Percentiles rank a stretch among this genome's conserved stretches.
phyloP scores from a whole-genome alignment of 2,329 filamentous ascomycete genomes.

The Aspergillus sp. region DNA sequence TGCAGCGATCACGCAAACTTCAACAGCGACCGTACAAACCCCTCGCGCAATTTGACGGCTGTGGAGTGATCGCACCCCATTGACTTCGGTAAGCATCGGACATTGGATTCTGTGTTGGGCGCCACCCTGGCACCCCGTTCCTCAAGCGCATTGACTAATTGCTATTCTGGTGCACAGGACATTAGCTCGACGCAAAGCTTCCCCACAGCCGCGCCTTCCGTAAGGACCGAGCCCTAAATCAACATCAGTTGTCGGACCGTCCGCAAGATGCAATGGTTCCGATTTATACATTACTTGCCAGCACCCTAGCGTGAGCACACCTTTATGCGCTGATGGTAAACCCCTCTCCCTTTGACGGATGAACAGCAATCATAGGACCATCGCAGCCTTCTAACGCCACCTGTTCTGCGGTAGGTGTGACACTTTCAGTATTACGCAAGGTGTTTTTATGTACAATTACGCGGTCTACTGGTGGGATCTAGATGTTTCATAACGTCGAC shows the following conservation, averaged over 20 bases:
- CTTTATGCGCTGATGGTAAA: not conserved
- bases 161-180: not conserved
- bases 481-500: not conserved
- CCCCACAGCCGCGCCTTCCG: not conserved
- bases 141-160: not conserved
- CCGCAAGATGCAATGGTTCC: not conserved
- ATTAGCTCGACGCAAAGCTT: not conserved
- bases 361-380: not conserved
- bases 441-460: not conserved
- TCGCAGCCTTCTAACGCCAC: not conserved
- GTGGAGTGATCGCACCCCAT: not conserved
- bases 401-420: not conserved
- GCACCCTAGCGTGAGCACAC: not conserved
- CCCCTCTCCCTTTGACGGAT: not conserved
- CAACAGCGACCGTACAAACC: too few species aligned
- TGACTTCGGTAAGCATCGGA: not conserved
- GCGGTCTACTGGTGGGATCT: not conserved
- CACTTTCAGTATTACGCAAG: not conserved
- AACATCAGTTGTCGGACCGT: not conserved
- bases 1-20: too few species aligned
- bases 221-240: conserved; percentile 5
- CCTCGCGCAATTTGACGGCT: not conserved
- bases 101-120: not conserved
- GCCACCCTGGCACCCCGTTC: not conserved
- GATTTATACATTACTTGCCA: not conserved